Conservation (phyloP, 129 eudicot species). For the Artemisia tridentata region DNA sequence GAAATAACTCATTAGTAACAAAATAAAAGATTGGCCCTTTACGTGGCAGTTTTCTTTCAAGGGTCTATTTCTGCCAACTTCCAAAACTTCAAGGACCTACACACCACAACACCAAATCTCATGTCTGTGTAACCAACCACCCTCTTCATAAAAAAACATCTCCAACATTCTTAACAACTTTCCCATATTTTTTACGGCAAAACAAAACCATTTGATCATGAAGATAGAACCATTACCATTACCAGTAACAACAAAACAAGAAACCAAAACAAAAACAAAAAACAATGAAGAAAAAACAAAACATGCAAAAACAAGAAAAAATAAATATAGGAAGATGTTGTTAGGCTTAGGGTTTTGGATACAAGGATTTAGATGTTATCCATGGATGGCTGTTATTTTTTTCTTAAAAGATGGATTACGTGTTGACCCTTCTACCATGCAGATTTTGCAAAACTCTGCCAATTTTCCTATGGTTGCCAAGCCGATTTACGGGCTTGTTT, state of each 20-base stretch:
- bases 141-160: too few species aligned
- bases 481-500: conserved; percentile 77
- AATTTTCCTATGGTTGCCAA: conserved; percentile 93
- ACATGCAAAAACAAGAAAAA: not conserved
- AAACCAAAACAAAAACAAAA: conserved; percentile 20
- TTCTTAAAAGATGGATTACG: conserved; percentile 73
- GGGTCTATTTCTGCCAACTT: too few species aligned
- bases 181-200: too few species aligned
- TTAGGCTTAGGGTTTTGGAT: conserved; percentile 77
- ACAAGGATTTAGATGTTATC: conserved; percentile 88
- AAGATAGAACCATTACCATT: conserved; percentile 17
- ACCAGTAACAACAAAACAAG: not conserved
- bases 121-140: too few species aligned
- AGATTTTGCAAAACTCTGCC: conserved; percentile 77
- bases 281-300: conserved; percentile 6
- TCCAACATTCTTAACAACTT: too few species aligned
- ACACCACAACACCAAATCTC: too few species aligned
- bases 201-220: too few species aligned
- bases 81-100: too few species aligned
- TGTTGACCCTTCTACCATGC: conserved; percentile 77
- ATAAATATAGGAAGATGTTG: conserved; percentile 32
- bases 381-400: conserved; percentile 79
- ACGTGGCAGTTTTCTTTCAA: too few species aligned
- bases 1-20: too few species aligned
- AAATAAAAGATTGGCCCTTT: too few species aligned